These are phyloP conservation scores for Macrophomina pseudophaseolina DNA, from an alignment of 2,329 filamentous ascomycete genomes.

Conservation along the genomic window DNA sequence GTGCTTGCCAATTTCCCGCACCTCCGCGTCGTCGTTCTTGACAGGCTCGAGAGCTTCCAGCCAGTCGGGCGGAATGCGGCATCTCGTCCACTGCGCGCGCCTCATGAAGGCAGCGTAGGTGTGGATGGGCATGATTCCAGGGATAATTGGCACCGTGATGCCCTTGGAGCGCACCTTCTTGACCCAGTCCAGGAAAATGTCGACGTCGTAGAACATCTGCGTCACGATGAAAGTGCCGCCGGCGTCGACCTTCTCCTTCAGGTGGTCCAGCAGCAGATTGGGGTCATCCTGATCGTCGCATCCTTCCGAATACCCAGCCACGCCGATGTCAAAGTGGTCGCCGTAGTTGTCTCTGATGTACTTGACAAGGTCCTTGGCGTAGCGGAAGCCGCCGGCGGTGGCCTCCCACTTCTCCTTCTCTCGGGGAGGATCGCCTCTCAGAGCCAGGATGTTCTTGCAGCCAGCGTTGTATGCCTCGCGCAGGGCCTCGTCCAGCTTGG, in stretches of 20 bases:
- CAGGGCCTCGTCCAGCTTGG: conserved; percentile 88
- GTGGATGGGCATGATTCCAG: conserved; percentile 91
- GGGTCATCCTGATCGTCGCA: conserved; percentile 91
- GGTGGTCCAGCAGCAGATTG: conserved; percentile 82
- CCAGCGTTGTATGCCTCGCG: conserved; percentile 89
- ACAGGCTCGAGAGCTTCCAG: conserved; percentile 82
- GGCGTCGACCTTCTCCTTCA: conserved; percentile 97
- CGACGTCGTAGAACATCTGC: conserved; percentile 99
- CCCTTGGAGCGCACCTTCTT: conserved; percentile 82
- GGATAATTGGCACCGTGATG: conserved; percentile 81
- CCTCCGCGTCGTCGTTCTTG: conserved; percentile 94
- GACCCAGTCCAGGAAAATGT: conserved; percentile 93
- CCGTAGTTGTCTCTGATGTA: conserved; percentile 81
- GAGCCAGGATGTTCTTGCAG: conserved; percentile 94
- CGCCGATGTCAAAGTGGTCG: conserved; percentile 91
- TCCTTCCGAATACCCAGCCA: conserved; percentile 95
- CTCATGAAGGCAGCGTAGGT: conserved; percentile 93
- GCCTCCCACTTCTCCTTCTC: conserved; percentile 95
- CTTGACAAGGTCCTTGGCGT: conserved; percentile 87
- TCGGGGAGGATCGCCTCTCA: conserved; percentile 90
- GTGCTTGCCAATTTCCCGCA: conserved; percentile 85
- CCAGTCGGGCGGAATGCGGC: conserved; percentile 81
- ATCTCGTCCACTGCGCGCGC: conserved; percentile 89
- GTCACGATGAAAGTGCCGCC: conserved; percentile 94
- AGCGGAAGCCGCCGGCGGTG: conserved; percentile 83